Evolutionary conservation across 768 basidiomycete species (phyloP).

Genomic region (Lepiota brunneoincarnata): DNA sequence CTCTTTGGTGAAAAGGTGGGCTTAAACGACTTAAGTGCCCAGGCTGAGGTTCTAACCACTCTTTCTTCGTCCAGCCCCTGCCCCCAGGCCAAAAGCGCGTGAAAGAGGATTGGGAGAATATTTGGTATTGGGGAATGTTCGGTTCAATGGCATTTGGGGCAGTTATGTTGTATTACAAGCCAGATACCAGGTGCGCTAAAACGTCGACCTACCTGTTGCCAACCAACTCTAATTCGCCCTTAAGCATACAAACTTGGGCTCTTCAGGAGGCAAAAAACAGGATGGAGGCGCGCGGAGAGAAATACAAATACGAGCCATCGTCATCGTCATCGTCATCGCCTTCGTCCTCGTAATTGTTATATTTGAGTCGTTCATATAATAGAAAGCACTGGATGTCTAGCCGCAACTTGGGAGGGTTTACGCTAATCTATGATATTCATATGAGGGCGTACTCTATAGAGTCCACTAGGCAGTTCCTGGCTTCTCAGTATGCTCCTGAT

Average conservation of each 20-base stretch:
- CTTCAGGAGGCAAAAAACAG: slow-evolving; percentile 83
- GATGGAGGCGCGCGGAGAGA: slow-evolving; percentile 93
- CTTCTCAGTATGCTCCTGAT: slow-evolving; percentile 42
- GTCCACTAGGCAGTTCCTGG: neutral
- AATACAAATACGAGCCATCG: slow-evolving; percentile 76
- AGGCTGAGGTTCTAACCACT: neutral
- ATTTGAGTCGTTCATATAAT: neutral
- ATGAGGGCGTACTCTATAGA: neutral
- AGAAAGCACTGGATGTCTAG: slow-evolving; percentile 7
- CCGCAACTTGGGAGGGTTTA: neutral
- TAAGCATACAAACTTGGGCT: slow-evolving; percentile 91
- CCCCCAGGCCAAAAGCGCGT: slow-evolving; percentile 81
- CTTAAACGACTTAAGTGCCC: neutral
- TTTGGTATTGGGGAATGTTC: slow-evolving; percentile 92
- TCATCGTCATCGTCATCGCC: slow-evolving; percentile 26
- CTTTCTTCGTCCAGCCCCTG: slow-evolving; percentile 49
- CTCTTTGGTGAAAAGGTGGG: slow-evolving; percentile 88
- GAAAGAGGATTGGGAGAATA: slow-evolving; percentile 87
- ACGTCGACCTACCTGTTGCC: neutral
- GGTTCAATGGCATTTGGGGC: slow-evolving; percentile 76
- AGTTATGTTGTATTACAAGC: slow-evolving; percentile 86
- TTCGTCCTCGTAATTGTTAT: slow-evolving; percentile 20
- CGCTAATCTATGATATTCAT: neutral
- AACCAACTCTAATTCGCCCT: slow-evolving; percentile 2
- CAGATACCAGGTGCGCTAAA: slow-evolving; percentile 80